These are phyloP conservation scores for Durio zibethinus DNA, from an alignment of 345 rosid genomes.

Conservation along the genomic window DNA sequence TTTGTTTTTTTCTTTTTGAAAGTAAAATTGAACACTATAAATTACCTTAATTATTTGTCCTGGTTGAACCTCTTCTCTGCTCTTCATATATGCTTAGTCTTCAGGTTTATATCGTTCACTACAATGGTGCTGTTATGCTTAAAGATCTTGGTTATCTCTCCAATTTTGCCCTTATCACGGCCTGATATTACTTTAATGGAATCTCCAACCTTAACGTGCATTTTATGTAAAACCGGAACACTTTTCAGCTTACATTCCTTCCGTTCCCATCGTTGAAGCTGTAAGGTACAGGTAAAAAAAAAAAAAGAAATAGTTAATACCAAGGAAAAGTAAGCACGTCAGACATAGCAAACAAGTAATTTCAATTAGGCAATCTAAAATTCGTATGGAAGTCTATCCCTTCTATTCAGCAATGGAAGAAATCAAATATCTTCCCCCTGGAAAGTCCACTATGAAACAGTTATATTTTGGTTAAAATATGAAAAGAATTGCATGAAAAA, in stretches of 20 bases:
- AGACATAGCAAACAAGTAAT: background rate
- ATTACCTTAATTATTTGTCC: slow-evolving; percentile 85
- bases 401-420: background rate
- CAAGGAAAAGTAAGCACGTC: background rate
- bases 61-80: slow-evolving; percentile 78
- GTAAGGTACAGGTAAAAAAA: slow-evolving; percentile 15
- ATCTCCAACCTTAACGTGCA: slow-evolving; percentile 92
- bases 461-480: background rate
- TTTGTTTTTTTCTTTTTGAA: too few relatives aligned
- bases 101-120: slow-evolving; percentile 74
- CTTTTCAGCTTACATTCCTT: slow-evolving; percentile 89
- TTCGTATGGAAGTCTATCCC: background rate
- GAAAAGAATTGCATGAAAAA: background rate
- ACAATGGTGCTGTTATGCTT: slow-evolving; percentile 77
- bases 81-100: slow-evolving; percentile 89
- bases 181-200: slow-evolving; percentile 80
- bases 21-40: background rate
- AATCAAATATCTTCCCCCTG: background rate
- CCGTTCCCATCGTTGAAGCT: slow-evolving; percentile 90
- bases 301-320: background rate
- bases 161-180: slow-evolving; percentile 79
- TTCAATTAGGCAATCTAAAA: background rate
- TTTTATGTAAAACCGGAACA: slow-evolving; percentile 80
- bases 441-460: background rate
- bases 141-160: slow-evolving; percentile 68